These are phyloP conservation scores for Heritiera fomes DNA, from an alignment of 345 rosid genomes.

Conservation along the genomic window DNA sequence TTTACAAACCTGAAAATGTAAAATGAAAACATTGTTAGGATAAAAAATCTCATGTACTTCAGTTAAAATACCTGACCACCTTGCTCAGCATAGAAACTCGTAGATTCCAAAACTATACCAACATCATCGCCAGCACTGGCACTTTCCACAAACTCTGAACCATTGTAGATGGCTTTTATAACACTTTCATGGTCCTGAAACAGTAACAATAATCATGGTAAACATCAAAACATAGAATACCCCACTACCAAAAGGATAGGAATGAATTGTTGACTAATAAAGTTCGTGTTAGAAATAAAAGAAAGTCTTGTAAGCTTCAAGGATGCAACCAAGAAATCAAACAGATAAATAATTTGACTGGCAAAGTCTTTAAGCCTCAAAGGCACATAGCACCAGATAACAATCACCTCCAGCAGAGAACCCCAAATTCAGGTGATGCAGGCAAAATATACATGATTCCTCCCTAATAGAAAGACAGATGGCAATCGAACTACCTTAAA, in stretches of 20 bases:
- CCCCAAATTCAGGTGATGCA: neutral
- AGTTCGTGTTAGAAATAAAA: neutral
- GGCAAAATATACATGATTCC: neutral
- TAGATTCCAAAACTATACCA: constrained; percentile 72
- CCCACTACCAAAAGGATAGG: neutral
- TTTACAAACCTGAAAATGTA: constrained; percentile 1
- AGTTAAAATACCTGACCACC: constrained; percentile 82
- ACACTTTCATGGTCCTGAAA: constrained; percentile 67
- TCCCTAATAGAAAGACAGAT: neutral
- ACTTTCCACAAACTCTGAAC: constrained; percentile 62
- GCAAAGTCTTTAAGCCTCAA: neutral
- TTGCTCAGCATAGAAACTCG: constrained; percentile 96
- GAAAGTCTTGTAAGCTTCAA: neutral
- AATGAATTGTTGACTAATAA: neutral
- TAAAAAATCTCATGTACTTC: neutral
- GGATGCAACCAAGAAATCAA: constrained; percentile 6
- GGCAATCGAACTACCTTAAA: neutral
- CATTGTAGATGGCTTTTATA: constrained; percentile 80
- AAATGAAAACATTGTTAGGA: neutral
- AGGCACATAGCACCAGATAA: neutral
- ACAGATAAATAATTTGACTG: neutral
- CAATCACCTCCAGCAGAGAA: neutral
- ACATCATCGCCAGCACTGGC: constrained; percentile 49
- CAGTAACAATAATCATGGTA: neutral
- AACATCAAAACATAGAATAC: constrained; percentile 5